These are phyloP conservation scores for Aspergillus diversus DNA, from an alignment of 495 filamentous ascomycete species.

Conservation along the genomic window DNA sequence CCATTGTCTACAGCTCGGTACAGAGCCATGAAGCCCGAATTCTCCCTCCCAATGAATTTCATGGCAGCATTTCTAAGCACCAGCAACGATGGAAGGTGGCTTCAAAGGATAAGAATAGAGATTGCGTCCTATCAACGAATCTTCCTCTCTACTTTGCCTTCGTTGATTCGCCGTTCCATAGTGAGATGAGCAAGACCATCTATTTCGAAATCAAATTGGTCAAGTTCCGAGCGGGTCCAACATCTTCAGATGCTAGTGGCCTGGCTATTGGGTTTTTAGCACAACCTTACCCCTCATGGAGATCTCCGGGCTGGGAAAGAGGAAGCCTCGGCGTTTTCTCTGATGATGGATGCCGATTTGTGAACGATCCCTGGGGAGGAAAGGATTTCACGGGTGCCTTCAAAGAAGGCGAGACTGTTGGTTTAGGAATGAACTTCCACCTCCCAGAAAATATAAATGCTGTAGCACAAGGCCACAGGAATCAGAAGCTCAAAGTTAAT, in stretches of 20 bases:
- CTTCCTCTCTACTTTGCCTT: conserved; percentile 76
- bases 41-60: conserved; percentile 50
- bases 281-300: conserved; percentile 83
- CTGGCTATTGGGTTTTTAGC: conserved; percentile 79
- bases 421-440: conserved; percentile 72
- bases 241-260: conserved; percentile 54
- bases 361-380: conserved; percentile 87
- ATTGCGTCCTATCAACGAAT: conserved; percentile 60
- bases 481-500: conserved; percentile 51
- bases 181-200: conserved; percentile 58
- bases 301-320: conserved; percentile 90
- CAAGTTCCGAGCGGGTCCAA: conserved; percentile 41
- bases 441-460: conserved; percentile 28
- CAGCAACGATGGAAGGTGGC: conserved; percentile 50
- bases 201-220: conserved; percentile 79
- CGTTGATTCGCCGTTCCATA: conserved; percentile 66
- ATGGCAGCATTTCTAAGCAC: conserved; percentile 41
- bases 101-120: conserved; percentile 42
- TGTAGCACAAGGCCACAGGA: conserved; percentile 20
- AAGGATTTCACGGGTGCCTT: conserved; percentile 68
- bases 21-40: conserved; percentile 48
- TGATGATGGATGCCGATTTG: conserved; percentile 85
- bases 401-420: conserved; percentile 57
- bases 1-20: conserved; percentile 43
- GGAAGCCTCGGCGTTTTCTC: conserved; percentile 85